Evolutionary conservation across 2,329 filamentous ascomycete species (phyloP), one percentile per base, ranked within the genome.

Genomic region (Clathrospora elynae): DNA sequence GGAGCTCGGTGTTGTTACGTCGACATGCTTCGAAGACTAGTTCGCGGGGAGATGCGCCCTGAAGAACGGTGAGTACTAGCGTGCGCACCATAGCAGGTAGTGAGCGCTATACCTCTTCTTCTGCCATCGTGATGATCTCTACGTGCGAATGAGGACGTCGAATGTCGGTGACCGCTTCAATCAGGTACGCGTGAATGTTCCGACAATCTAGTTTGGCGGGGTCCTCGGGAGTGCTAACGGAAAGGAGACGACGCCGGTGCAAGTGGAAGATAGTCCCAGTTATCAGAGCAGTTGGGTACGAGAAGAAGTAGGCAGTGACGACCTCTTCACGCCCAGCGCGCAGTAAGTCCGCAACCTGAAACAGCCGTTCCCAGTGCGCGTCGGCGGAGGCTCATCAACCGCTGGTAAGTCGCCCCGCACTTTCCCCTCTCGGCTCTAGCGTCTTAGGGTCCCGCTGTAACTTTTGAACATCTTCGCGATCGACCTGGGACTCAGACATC

Each of bases 11-110:
- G 74, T 97, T 96, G 79, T 97, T 92, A 65, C 90, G 83, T 49
- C 92, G 89, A 75, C 88, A 95, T 61, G 93, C 89, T 76, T 95
- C 92, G 73, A 97, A 83, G 60, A 97, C 82, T 64, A 88, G 82
- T 76, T 97, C 92, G 70, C 85, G 80, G 32, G 85, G 83, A 47
- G 88, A 88, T 59, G 92, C 92, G 68, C 92, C 93, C 87, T 95
- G 61, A 39, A 29, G 24, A 16, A 35, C 11, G 7, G 43, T 65
- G 28, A 62, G 49, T 26, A 23, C 11, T 32, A 13, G 5, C 2
- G 16, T 16, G n/a, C 20, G 35, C 26, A 29, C 32, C 7, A n/a
- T 19, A 35, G 23, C 35, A 20, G 23, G 17, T 36, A 44, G n/a
- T n/a, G n/a, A n/a, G n/a, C n/a, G n/a, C n/a, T 33, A 33, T 53